These are phyloP conservation scores for Catunica adiposa DNA, from an alignment of 2,329 filamentous ascomycete genomes.

Conservation along the genomic window DNA sequence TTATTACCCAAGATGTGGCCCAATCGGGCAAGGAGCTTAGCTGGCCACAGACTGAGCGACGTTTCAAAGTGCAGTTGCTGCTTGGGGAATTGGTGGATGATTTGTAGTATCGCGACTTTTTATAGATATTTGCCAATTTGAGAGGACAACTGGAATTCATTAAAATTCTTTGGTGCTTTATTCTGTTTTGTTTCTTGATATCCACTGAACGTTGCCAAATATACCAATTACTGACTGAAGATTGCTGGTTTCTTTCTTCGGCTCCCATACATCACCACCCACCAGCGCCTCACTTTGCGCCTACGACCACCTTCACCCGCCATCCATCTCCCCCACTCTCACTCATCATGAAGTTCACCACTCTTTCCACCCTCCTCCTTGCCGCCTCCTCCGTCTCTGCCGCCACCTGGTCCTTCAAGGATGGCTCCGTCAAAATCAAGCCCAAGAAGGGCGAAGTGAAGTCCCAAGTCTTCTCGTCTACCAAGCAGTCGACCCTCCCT, in stretches of 20 bases:
- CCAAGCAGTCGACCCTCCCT: constrained; percentile 36
- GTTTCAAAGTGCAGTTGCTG: not conserved
- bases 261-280: not conserved
- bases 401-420: constrained; percentile 56
- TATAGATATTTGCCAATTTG: not conserved
- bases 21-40: constrained; percentile 2
- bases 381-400: constrained; percentile 35
- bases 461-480: constrained; percentile 30
- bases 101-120: not conserved
- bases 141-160: no score
- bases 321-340: not conserved
- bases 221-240: not conserved
- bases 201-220: not conserved
- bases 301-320: not conserved
- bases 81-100: not conserved
- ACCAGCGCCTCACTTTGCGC: not conserved
- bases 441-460: constrained; percentile 45
- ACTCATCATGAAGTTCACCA: constrained; percentile 14
- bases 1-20: not conserved
- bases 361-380: constrained; percentile 27
- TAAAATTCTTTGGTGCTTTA: not conserved
- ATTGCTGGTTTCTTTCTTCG: constrained; percentile 7
- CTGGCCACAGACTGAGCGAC: constrained; percentile 2
- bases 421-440: constrained; percentile 49
- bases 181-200: not conserved